Percentiles rank a stretch among this genome's conserved stretches.
Conservation (phyloP, 2,329 filamentous ascomycete genomes). For the Cytospora leucostoma region DNA sequence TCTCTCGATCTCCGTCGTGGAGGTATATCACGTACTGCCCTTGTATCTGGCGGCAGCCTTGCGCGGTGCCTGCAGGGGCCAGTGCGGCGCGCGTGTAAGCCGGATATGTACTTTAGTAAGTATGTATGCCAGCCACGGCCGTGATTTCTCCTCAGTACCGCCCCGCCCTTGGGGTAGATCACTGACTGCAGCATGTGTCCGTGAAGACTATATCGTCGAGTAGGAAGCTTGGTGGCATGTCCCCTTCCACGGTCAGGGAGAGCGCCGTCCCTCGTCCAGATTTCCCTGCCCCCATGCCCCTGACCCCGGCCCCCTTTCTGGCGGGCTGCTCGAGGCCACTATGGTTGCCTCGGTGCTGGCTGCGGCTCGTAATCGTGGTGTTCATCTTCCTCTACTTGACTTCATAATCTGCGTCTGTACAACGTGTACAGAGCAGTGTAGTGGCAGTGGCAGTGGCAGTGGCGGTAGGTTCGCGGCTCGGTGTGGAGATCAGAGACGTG, state of each 20-base stretch:
- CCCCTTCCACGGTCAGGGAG: constrained; percentile 41
- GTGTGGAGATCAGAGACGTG: too few species aligned
- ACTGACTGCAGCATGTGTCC: constrained; percentile 50
- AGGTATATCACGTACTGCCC: too few species aligned
- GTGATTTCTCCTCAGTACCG: constrained; percentile 38
- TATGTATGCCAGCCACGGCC: constrained; percentile 58
- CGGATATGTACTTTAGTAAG: too few species aligned
- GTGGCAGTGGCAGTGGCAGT: too few species aligned
- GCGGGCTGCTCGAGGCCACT: constrained; percentile 40
- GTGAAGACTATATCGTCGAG: constrained; percentile 54
- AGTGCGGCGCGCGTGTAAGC: constrained; percentile 65
- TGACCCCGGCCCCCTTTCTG: too few species aligned
- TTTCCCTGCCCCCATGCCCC: constrained; percentile 41
- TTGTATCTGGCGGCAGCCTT: constrained; percentile 58
- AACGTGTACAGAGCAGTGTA: too few species aligned
- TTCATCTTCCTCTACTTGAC: constrained; percentile 42
- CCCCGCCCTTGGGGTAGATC: constrained; percentile 54
- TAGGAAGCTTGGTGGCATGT: constrained; percentile 54
- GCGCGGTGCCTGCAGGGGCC: constrained; percentile 60
- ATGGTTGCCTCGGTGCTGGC: constrained; percentile 35
- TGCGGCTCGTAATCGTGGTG: constrained; percentile 54
- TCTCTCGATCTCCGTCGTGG: too few species aligned
- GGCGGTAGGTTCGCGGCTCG: too few species aligned
- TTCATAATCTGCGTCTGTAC: too few species aligned
- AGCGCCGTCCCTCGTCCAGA: constrained; percentile 42